These are phyloP conservation scores for Stramenopiles sp. DNA, from an alignment of 352 stramenopile species.

Conservation along the genomic window DNA sequence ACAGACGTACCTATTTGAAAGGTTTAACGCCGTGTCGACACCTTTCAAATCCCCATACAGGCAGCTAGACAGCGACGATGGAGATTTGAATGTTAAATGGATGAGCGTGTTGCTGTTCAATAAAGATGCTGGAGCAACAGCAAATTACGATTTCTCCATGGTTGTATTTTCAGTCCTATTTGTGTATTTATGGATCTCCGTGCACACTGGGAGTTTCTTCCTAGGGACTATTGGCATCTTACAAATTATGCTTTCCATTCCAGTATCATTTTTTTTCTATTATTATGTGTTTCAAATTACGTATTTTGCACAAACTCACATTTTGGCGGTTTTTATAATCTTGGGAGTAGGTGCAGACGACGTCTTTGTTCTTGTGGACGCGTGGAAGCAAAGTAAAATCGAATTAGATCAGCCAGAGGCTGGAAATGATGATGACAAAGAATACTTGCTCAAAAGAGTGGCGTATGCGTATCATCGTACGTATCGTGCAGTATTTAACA, in stretches of 20 bases:
- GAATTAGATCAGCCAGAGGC: conserved; percentile 4
- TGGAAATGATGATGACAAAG: conserved; percentile 17
- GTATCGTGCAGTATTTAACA: conserved; percentile 23
- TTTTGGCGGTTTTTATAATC: conserved; percentile 34
- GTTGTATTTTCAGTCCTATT: conserved; percentile 25
- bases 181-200: conserved; percentile 29
- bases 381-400: conserved; percentile 25
- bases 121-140: neutral
- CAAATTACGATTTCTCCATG: conserved; percentile 14
- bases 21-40: neutral
- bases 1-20: neutral
- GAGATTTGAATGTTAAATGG: neutral
- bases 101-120: neutral
- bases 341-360: conserved; percentile 35
- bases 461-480: conserved; percentile 18
- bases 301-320: conserved; percentile 34
- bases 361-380: conserved; percentile 38
- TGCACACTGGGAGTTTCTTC: conserved; percentile 31
- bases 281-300: conserved; percentile 32
- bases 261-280: conserved; percentile 34
- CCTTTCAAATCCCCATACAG: neutral
- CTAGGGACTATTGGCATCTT: conserved; percentile 29
- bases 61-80: neutral
- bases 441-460: conserved; percentile 14
- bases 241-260: conserved; percentile 33